Evolutionary conservation across 805 yeast species (phyloP).

Genomic region (Saccharomycopsis malanga): DNA sequence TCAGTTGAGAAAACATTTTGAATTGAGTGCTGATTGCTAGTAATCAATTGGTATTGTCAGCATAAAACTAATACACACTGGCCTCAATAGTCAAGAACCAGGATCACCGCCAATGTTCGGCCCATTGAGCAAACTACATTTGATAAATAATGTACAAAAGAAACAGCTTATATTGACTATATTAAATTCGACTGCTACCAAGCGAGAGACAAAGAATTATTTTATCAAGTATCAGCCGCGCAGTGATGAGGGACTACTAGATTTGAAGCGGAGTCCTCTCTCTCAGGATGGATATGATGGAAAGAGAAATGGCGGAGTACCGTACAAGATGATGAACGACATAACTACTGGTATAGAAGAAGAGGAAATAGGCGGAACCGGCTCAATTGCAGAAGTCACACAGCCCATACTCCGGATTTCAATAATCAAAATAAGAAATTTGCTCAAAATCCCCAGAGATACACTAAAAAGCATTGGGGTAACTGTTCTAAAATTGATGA

Average conservation of each 20-base stretch:
- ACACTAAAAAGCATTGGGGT: constrained; percentile 44
- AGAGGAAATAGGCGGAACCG: neutral
- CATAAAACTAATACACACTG: too few relatives aligned
- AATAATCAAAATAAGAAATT: constrained; percentile 43
- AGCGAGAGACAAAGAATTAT: constrained; percentile 82
- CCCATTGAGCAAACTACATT: constrained; percentile 11
- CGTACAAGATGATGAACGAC: neutral
- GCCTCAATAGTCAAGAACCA: too few relatives aligned
- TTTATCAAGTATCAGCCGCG: constrained; percentile 58
- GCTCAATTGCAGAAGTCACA: neutral
- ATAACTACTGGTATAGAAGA: neutral
- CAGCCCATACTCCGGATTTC: constrained; percentile 42
- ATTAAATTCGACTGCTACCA: constrained; percentile 84
- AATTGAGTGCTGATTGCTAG: too few relatives aligned
- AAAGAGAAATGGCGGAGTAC: constrained; percentile 14
- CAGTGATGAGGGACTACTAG: constrained; percentile 23
- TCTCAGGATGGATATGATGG: neutral
- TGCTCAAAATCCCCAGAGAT: constrained; percentile 29
- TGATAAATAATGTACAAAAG: constrained; percentile 31
- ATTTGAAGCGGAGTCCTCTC: constrained; percentile 21
- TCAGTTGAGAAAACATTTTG: too few relatives aligned
- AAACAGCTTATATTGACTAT: constrained; percentile 76
- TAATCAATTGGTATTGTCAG: too few relatives aligned
- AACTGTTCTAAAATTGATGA: constrained; percentile 47
- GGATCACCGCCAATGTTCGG: too few relatives aligned